Conservation (phyloP, 768 basidiomycete species). For the Leucosporidium yakuticum region DNA sequence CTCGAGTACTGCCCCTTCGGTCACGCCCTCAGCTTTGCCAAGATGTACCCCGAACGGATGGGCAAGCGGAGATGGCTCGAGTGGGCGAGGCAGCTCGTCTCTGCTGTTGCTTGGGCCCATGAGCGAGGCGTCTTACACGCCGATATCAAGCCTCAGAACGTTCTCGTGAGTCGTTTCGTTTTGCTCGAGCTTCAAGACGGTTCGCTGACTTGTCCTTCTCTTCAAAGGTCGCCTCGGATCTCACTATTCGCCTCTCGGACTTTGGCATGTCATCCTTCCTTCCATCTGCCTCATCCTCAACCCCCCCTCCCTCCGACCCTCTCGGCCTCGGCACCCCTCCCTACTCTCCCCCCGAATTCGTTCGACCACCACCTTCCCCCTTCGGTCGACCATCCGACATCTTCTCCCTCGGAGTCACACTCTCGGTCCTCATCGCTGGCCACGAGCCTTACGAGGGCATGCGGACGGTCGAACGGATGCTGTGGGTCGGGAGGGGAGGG, state of each 20-base stretch:
- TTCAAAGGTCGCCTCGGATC: conserved; percentile 37
- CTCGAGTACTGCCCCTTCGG: conserved; percentile 36
- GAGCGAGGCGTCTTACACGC: conserved; percentile 46
- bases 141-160: conserved; percentile 48
- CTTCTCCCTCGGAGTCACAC: conserved; percentile 48
- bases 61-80: conserved; percentile 28
- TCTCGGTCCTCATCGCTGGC: conserved; percentile 44
- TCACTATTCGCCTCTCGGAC: conserved; percentile 46
- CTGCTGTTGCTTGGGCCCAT: conserved; percentile 44
- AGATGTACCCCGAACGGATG: conserved; percentile 29
- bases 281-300: conserved; percentile 39
- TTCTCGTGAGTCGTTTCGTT: conserved; percentile 37
- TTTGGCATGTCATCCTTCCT: conserved; percentile 47
- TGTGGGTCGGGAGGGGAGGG: conserved; percentile 43
- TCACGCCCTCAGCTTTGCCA: conserved; percentile 31
- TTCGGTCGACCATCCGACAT: conserved; percentile 47
- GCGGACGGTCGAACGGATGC: conserved; percentile 44
- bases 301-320: conserved; percentile 43
- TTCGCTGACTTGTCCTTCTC: background rate
- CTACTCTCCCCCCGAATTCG: conserved; percentile 48
- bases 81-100: conserved; percentile 43
- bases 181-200: background rate
- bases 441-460: conserved; percentile 45
- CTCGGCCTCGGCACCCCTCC: conserved; percentile 47
- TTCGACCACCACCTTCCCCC: conserved; percentile 39